Conservation (phyloP, 2,329 filamentous ascomycete species). For the Alternaria sp. region DNA sequence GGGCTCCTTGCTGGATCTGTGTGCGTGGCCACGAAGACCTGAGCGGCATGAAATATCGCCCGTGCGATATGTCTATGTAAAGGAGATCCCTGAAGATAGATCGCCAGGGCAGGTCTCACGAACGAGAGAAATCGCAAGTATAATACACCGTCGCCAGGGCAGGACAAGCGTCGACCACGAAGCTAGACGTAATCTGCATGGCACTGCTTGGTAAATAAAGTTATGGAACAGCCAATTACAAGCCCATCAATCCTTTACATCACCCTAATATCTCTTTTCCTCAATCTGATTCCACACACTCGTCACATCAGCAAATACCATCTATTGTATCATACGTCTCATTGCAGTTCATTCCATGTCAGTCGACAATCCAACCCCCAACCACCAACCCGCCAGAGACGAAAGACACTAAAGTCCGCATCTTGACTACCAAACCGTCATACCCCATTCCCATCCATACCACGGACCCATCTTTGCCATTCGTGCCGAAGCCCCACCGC, state of each 20-base stretch:
- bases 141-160: neutral
- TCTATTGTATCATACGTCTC: neutral
- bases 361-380: neutral
- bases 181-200: neutral
- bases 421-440: neutral
- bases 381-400: neutral
- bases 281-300: neutral
- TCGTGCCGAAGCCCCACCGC: neutral
- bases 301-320: neutral
- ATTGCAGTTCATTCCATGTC: neutral
- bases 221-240: too few relatives aligned
- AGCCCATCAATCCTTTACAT: neutral
- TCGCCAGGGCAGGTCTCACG: neutral
- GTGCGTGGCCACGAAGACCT: neutral
- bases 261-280: neutral
- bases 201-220: neutral
- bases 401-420: neutral
- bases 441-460: neutral
- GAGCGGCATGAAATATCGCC: neutral
- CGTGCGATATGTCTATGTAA: neutral
- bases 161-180: fast-evolving
- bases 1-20: neutral
- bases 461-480: neutral
- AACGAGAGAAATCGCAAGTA: too few relatives aligned
- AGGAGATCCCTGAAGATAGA: neutral